Evolutionary conservation across 2,329 filamentous ascomycete genomes (phyloP).

Genomic region (Exophiala aquamarina): DNA sequence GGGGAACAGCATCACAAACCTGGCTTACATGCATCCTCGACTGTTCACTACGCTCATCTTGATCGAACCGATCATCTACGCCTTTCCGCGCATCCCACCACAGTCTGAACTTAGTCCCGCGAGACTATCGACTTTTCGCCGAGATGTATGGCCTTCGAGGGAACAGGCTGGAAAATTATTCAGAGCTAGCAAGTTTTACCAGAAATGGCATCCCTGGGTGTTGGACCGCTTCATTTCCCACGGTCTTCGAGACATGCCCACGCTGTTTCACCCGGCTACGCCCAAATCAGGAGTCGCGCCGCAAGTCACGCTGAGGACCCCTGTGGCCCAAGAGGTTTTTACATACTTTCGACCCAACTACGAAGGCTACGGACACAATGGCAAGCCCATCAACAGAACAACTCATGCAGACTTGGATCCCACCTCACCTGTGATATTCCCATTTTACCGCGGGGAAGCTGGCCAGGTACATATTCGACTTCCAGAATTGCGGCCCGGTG

Average conservation of each 20-base stretch:
- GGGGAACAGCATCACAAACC: conserved; percentile 59
- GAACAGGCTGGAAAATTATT: conserved; percentile 67
- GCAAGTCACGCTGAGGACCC: conserved; percentile 63
- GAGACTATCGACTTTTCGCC: conserved; percentile 68
- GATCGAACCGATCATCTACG: conserved; percentile 57
- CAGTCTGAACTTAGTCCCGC: conserved; percentile 62
- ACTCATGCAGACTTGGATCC: conserved; percentile 47
- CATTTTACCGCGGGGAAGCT: conserved; percentile 46
- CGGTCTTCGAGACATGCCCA: conserved; percentile 74
- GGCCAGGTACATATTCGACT: conserved; percentile 35
- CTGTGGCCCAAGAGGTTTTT: conserved; percentile 79
- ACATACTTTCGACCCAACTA: conserved; percentile 48
- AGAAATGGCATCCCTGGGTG: conserved; percentile 76
- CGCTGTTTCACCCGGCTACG: too few relatives aligned
- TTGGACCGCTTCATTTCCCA: conserved; percentile 70
- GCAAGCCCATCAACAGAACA: conserved; percentile 35
- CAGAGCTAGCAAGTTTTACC: conserved; percentile 70
- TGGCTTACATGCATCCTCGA: conserved; percentile 72
- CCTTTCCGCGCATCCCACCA: conserved; percentile 1
- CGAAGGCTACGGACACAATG: conserved; percentile 57
- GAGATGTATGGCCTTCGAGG: conserved; percentile 79
- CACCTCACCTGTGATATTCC: conserved; percentile 31
- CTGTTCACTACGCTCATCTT: conserved; percentile 70
- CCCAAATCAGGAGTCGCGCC: conserved; percentile 41
- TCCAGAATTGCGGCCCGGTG: conserved; percentile 44